Evolutionary conservation across 1,139 yeast species (phyloP).

Genomic region (Hanseniaspora sp.): DNA sequence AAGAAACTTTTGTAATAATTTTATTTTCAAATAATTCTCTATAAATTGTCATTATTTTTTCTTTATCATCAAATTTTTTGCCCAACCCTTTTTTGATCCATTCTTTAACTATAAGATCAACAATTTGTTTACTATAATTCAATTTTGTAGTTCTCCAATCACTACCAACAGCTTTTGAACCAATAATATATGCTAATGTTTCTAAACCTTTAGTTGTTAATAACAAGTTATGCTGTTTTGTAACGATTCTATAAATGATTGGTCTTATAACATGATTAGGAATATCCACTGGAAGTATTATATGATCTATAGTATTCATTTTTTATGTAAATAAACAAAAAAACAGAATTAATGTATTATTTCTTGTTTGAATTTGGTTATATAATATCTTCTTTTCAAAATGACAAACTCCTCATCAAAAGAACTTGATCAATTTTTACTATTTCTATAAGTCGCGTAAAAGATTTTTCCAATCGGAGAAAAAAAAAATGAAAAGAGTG

Average conservation of each 20-base stretch:
- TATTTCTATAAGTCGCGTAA: neutral
- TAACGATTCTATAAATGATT: constrained; percentile 73
- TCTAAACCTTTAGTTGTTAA: constrained; percentile 75
- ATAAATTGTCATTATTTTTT: neutral
- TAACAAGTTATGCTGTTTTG: constrained; percentile 86
- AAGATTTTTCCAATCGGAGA: neutral
- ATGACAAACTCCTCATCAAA: neutral
- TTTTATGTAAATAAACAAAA: neutral
- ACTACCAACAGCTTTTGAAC: constrained; percentile 57
- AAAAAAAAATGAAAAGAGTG: no score
- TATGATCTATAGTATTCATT: neutral
- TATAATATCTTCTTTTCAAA: neutral
- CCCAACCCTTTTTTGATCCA: constrained; percentile 8
- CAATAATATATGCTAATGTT: constrained; percentile 59
- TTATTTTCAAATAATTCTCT: neutral
- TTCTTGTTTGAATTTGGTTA: no score
- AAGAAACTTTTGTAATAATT: no score
- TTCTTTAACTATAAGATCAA: constrained; percentile 5
- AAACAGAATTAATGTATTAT: neutral
- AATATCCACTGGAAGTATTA: constrained; percentile 56
- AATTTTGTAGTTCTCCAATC: constrained; percentile 51
- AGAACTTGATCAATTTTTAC: no score
- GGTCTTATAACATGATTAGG: constrained; percentile 81
- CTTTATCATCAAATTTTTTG: constrained; percentile 5
- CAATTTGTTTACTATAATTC: constrained; percentile 4